A percentile compares a stretch with the other conserved stretches of the same genome.
Conservation (phyloP, 345 rosid species). For the Luvunga scandens region DNA sequence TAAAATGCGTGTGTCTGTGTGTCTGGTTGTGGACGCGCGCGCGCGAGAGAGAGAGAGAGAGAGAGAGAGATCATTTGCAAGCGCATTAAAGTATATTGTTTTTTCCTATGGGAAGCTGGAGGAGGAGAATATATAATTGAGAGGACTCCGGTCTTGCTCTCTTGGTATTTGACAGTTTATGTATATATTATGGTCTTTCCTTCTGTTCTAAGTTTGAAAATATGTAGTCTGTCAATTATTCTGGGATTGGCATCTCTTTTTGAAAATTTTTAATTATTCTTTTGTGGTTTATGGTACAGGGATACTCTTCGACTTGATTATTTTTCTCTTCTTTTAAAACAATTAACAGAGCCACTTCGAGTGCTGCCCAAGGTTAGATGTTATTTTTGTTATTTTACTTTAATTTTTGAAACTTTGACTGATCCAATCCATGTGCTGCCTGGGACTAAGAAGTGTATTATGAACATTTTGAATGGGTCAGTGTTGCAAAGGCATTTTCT, state of each 20-base stretch:
- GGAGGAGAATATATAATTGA: no score
- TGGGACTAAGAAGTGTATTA: background rate
- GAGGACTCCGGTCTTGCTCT: background rate
- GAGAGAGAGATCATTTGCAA: no score
- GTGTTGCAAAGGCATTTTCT: slow-evolving; percentile 1
- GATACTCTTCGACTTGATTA: slow-evolving; percentile 77
- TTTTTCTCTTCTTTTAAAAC: slow-evolving; percentile 60
- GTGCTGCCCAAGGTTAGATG: slow-evolving; percentile 69
- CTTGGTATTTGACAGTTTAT: background rate
- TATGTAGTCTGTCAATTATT: background rate
- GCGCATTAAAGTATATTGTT: no score
- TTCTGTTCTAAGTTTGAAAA: background rate
- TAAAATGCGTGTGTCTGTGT: no score
- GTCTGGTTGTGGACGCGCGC: no score
- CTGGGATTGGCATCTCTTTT: slow-evolving; percentile 1
- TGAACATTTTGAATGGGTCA: background rate
- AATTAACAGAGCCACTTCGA: slow-evolving; percentile 77
- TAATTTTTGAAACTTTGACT: background rate
- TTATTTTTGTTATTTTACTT: background rate
- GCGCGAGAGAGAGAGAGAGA: no score
- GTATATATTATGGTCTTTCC: background rate
- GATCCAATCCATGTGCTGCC: background rate
- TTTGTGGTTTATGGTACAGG: slow-evolving; percentile 38
- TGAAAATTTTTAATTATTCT: slow-evolving; percentile 5
- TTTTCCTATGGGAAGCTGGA: no score